phyloP scores from a whole-genome alignment of 768 basidiomycete species.

The Polyporus arcularius region DNA sequence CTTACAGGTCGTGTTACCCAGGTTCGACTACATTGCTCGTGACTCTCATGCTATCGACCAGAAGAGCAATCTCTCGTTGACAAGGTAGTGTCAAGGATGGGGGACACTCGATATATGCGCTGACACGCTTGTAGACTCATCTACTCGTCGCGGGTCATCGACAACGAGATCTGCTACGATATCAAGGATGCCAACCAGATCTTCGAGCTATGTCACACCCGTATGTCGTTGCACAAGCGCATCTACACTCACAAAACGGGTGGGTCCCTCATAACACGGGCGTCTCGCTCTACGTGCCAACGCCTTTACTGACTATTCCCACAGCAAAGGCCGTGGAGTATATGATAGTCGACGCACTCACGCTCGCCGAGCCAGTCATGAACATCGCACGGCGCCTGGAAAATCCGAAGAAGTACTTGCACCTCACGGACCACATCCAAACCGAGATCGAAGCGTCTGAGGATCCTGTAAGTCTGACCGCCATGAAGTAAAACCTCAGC shows the following conservation, averaged over 20 bases:
- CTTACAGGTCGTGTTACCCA: constrained; percentile 25
- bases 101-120: background rate
- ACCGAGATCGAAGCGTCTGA: constrained; percentile 55
- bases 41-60: constrained; percentile 77
- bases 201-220: constrained; percentile 70
- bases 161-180: constrained; percentile 75
- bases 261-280: constrained; percentile 27
- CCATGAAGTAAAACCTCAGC: background rate
- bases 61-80: constrained; percentile 48
- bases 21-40: constrained; percentile 81
- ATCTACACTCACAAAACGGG: constrained; percentile 84
- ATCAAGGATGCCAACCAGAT: constrained; percentile 81
- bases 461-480: constrained; percentile 42
- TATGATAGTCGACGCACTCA: constrained; percentile 83
- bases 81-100: constrained; percentile 36
- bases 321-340: constrained; percentile 77
- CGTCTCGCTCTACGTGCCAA: background rate
- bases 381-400: constrained; percentile 58
- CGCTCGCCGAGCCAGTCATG: constrained; percentile 64
- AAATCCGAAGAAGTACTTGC: constrained; percentile 59
- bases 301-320: background rate
- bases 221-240: constrained; percentile 80
- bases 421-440: constrained; percentile 71
- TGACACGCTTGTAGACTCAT: constrained; percentile 52
- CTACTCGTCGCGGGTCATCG: constrained; percentile 71